phyloP scores from a whole-genome alignment of 345 rosid genomes.

The Cardiospermum halicacabum region DNA sequence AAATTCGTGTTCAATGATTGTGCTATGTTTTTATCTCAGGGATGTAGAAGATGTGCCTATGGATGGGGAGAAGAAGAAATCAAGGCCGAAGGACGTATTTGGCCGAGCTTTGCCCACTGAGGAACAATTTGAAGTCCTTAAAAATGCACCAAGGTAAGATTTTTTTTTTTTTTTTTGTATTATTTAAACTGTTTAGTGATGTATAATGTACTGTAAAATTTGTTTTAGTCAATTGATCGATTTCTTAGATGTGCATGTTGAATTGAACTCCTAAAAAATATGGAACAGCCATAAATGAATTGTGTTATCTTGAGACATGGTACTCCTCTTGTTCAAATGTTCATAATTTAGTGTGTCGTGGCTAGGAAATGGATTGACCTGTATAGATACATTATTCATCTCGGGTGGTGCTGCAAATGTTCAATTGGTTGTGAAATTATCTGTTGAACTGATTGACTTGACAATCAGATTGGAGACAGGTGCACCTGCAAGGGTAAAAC shows the following conservation, averaged over 20 bases:
- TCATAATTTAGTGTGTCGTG: background rate
- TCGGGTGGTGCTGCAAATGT: background rate
- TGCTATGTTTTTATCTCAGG: conserved; percentile 27
- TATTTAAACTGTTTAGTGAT: background rate
- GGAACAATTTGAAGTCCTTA: conserved; percentile 78
- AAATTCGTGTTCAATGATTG: background rate
- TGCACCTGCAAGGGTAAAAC: conserved; percentile 67
- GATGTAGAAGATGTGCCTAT: conserved; percentile 23
- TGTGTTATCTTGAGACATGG: background rate
- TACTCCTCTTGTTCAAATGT: background rate
- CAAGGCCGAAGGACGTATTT: conserved; percentile 88
- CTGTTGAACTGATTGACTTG: conserved; percentile 4
- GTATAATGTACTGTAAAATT: background rate
- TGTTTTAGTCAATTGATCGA: background rate
- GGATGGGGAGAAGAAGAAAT: conserved; percentile 63
- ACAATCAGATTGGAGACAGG: conserved; percentile 83
- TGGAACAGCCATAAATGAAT: background rate
- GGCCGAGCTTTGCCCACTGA: conserved; percentile 96
- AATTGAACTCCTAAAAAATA: background rate
- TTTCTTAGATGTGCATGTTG: background rate
- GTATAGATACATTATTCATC: background rate
- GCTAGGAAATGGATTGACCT: background rate
- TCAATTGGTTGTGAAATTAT: background rate
- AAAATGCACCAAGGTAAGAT: conserved; percentile 80
- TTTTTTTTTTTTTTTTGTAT: background rate